Evolutionary conservation across 495 filamentous ascomycete genomes (phyloP), one percentile per base, ranked within the genome.

Genomic region (Haplographium delicatum): DNA sequence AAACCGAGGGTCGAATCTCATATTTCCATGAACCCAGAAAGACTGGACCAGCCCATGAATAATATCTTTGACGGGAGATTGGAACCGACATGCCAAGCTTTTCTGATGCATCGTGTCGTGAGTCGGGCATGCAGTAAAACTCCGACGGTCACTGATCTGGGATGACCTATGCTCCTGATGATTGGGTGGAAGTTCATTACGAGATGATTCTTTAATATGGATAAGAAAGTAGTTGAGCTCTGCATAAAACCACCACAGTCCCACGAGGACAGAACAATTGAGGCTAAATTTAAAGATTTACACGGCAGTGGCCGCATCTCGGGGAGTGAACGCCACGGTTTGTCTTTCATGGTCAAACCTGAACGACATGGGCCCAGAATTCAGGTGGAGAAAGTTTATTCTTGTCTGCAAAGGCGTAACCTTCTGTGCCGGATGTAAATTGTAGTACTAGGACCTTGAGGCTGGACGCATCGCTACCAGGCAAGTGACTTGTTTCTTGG

Each of bases 281-380:
- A 47, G 44, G 44, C 44, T 47, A 47, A 47, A 47, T 47, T 26
- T 43, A 23, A 34, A 35, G 15, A 26, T 8, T 26, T 20, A 7
- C 15, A 7, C 43, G 24, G 43, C 43, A 31, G 43, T 19, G 33
- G 1, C 27, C 24, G 43, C 43, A 16, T 45, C 27, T 18, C 8
- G 43, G 27, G 33, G 7, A 43, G 9, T n/a, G 11, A 43, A 6
- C 23, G 5, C 22, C 39, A n/a, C n/a, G n/a, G n/a, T 10, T 6
- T 23, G 15, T 43, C 39, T 9, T 15, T 18, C 8, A n/a, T 13
- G 23, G 23, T 22, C 20, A 43, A 23, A 43, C 19, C 38, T 24
- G 23, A 25, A 25, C 5, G 28, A 31, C 13, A 31, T 7, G 7
- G 28, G 7, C 28, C 13, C 28, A 31, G 28, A n/a, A n/a, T n/a